These are phyloP conservation scores for Dendrobium huoshanense DNA, from an alignment of 106 monocot species.

Conservation along the genomic window DNA sequence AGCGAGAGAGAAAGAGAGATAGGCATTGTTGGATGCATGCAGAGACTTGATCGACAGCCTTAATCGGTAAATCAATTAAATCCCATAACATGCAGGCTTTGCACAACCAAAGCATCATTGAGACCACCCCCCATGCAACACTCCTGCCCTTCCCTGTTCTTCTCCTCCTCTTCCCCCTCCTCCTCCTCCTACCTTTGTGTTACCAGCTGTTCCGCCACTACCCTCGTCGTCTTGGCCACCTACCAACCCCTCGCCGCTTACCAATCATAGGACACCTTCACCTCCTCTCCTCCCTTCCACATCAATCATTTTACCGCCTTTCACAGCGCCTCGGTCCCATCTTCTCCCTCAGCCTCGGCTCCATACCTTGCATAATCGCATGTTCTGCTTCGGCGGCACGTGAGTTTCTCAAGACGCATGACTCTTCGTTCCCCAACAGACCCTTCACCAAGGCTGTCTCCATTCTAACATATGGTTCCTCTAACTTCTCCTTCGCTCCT, in stretches of 20 bases:
- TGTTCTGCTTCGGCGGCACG: constrained; percentile 18
- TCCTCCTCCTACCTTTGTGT: not conserved
- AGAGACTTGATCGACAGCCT: too few species aligned
- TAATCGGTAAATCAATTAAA: too few species aligned
- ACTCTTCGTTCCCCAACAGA: constrained; percentile 24
- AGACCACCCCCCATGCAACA: too few species aligned
- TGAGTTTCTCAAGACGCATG: constrained; percentile 30
- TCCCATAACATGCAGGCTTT: too few species aligned
- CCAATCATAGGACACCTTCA: constrained; percentile 61
- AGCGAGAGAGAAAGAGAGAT: too few species aligned
- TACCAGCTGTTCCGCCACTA: not conserved
- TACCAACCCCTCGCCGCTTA: constrained; percentile 27
- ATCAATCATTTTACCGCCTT: constrained; percentile 46
- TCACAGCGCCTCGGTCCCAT: constrained; percentile 29
- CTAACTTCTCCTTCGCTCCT: constrained; percentile 8
- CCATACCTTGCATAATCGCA: constrained; percentile 20
- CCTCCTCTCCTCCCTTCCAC: constrained; percentile 25
- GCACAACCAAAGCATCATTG: too few species aligned
- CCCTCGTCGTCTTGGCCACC: not conserved
- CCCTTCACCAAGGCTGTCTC: constrained; percentile 13
- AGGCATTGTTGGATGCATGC: too few species aligned
- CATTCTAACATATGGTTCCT: constrained; percentile 23
- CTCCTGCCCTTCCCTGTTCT: not conserved
- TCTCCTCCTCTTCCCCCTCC: not conserved
- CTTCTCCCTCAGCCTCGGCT: constrained; percentile 36